These are phyloP conservation scores for Fusarium sp. DNA, from an alignment of 2,329 filamentous ascomycete species.

Conservation along the genomic window DNA sequence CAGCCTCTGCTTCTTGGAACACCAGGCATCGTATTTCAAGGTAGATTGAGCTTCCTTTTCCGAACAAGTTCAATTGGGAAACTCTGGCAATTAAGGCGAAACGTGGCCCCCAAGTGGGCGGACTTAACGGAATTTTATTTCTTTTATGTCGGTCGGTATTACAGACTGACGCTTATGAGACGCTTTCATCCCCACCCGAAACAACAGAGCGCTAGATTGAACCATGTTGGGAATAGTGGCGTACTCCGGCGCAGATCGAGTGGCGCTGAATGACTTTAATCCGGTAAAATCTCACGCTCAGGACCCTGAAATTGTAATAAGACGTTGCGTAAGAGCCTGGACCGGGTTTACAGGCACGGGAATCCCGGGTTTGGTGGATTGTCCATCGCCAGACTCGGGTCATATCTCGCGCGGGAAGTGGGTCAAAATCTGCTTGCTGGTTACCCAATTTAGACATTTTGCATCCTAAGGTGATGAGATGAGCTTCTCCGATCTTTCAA, in stretches of 20 bases:
- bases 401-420: too few species aligned
- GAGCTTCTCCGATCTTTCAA: too few species aligned
- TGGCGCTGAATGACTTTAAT: background rate
- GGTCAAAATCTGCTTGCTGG: too few species aligned
- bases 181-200: conserved; percentile 5
- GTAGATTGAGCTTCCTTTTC: too few species aligned
- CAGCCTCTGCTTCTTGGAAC: conserved; percentile 66
- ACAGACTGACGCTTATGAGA: background rate
- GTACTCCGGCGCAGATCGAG: conserved; percentile 7
- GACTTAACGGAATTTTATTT: background rate
- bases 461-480: too few species aligned
- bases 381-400: too few species aligned
- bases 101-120: fast-evolving
- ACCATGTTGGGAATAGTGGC: conserved; percentile 29
- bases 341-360: too few species aligned
- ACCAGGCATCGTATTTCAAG: conserved; percentile 59
- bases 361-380: too few species aligned
- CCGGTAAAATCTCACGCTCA: background rate
- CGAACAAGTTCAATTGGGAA: too few species aligned
- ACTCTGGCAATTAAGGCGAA: too few species aligned
- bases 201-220: conserved; percentile 14
- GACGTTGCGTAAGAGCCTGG: fast-evolving
- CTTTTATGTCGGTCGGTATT: background rate
- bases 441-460: too few species aligned
- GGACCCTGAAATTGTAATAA: background rate